Base-by-base conservation (phyloP, 768 basidiomycete genomes). In the Phlebiopsis flavidoalba region DNA sequence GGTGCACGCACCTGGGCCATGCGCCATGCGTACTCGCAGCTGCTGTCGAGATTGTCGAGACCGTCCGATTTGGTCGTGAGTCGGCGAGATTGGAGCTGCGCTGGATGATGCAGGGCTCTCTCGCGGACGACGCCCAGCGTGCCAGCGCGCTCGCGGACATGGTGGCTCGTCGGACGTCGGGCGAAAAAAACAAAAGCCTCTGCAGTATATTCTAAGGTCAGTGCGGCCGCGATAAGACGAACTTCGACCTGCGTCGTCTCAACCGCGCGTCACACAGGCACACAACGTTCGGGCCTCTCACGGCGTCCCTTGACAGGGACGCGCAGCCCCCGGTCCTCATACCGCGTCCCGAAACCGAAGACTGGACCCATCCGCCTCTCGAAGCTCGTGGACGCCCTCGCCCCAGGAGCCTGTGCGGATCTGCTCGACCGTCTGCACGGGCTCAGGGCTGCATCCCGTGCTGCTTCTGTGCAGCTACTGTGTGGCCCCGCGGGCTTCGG, bases 301-400 rank as follows among this genome's bases (percentile, higher is more conserved):
- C 83, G 66, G 80, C 98, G 67, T 31, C 26, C 6, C 26, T 6
- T 31, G 26, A 31, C 26, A n/a, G n/a, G n/a, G 76, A 85, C 61
- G 77, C 80, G 10, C 83, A 91, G 17, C 77, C 88, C 2, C 96
- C 96, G 1, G 86, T 88, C 17, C 85, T 98, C 64, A 98, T 98
- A 47, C 96, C 96, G 12, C 88, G 96, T 14, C 91, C 95, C 48
- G 96, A 99, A 73, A 99, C 96, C 0, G 93, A 97, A 69, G 74
- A 93, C 64, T 92, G 90, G 89, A 78, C 87, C n/a, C 7, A 71
- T 84, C 8, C 80, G 78, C 54, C 81, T 94, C 58, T 79, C 86
- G 26, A 74, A 80, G 12, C 67, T 70, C n/a, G 66, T 83, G 6
- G 54, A 62, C 72, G 2, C 78, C 79, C 8, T 69, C 72, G 15